Conservation (phyloP, 208 protist genomes). For the Acanthamoeba polyphaga region DNA sequence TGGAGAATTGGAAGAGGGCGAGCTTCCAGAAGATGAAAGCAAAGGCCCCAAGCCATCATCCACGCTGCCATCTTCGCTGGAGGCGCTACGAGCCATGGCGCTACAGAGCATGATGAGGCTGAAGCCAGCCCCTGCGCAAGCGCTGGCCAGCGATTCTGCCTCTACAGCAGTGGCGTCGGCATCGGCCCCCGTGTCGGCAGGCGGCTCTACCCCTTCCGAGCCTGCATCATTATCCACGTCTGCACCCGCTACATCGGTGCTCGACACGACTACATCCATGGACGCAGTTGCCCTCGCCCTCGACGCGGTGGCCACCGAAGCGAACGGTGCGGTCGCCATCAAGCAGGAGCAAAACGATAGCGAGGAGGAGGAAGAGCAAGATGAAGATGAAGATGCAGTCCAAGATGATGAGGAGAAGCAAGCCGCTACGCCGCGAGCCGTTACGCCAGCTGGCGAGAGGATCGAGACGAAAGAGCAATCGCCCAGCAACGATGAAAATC, state of each 20-base stretch:
- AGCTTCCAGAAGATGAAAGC: not conserved
- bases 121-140: not conserved
- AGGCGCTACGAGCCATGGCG: constrained; percentile 17
- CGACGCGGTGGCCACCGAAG: not conserved
- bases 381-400: not conserved
- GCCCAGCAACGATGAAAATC: no score
- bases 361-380: not conserved
- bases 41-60: not conserved
- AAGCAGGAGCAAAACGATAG: not conserved
- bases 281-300: not conserved
- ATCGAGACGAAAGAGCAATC: no score
- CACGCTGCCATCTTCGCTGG: not conserved
- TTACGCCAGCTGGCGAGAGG: no score
- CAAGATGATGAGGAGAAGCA: not conserved
- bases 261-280: not conserved
- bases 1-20: not conserved
- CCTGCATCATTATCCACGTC: not conserved
- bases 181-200: not conserved
- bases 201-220: not conserved
- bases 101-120: constrained; percentile 22
- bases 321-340: not conserved
- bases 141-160: not conserved
- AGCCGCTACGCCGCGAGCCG: not conserved
- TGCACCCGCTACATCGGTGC: not conserved
- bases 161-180: not conserved